A percentile compares a stretch with the other conserved stretches of the same genome.
Evolutionary conservation across 2,329 filamentous ascomycete genomes (phyloP).

Genomic region (Fusarium dlaminii): DNA sequence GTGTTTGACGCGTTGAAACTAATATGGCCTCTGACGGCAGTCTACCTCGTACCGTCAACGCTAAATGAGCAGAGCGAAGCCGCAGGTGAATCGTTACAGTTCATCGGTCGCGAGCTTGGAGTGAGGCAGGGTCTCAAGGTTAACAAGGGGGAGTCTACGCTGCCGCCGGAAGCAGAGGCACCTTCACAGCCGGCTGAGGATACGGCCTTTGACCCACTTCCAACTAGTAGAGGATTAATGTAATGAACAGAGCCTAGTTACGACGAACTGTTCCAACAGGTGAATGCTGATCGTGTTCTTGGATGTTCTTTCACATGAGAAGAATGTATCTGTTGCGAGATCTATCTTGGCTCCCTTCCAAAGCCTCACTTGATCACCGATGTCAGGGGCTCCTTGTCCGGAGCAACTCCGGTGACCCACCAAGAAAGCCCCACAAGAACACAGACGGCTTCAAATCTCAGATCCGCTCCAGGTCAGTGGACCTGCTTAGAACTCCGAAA

Average conservation of each 20-base stretch:
- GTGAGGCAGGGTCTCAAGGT: slow-evolving; percentile 49
- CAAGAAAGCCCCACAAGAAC: background rate
- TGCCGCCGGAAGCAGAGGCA: slow-evolving; percentile 42
- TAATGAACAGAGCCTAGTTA: background rate
- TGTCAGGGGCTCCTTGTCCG: slow-evolving; percentile 1
- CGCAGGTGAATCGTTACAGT: slow-evolving; percentile 43
- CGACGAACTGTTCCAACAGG: background rate
- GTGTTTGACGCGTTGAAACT: slow-evolving; percentile 51
- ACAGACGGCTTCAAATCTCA: background rate
- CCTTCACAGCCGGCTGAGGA: slow-evolving; percentile 37
- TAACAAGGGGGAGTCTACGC: slow-evolving; percentile 17
- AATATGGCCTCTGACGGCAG: slow-evolving; percentile 50
- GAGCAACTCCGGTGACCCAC: background rate
- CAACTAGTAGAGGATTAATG: slow-evolving; percentile 24
- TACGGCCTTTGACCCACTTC: slow-evolving; percentile 24
- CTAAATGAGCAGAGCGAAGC: slow-evolving; percentile 41
- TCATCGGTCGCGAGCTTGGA: slow-evolving; percentile 50
- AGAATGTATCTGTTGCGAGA: background rate
- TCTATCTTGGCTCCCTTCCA: background rate
- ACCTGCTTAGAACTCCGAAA: background rate
- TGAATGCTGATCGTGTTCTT: background rate
- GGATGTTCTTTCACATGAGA: background rate
- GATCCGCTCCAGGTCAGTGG: background rate
- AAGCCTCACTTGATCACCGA: background rate
- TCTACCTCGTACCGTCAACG: slow-evolving; percentile 45